Conservation (phyloP, 176 grass and related monocot species). For the Ensete glaucum region DNA sequence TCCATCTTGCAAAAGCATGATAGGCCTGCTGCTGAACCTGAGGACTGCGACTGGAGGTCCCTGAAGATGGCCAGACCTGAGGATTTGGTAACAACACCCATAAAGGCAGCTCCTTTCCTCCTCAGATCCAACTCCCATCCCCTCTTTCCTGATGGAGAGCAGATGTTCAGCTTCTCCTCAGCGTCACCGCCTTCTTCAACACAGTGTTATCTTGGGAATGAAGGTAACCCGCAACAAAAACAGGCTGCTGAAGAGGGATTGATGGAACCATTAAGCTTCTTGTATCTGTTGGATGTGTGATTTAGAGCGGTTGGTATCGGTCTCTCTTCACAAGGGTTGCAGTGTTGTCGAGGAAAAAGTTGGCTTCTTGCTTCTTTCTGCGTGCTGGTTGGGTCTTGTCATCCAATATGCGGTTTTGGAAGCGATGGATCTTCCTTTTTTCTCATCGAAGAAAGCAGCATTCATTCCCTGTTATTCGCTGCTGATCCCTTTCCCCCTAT, state of each 20-base stretch:
- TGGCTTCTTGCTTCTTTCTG: conserved; percentile 24
- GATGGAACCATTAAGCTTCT: neutral
- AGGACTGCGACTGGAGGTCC: conserved; percentile 36
- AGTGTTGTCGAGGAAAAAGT: conserved; percentile 29
- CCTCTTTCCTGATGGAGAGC: conserved; percentile 38
- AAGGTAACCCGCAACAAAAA: neutral
- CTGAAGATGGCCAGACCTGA: conserved; percentile 46
- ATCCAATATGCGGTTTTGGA: neutral
- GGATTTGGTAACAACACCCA: conserved; percentile 27
- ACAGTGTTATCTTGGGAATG: neutral
- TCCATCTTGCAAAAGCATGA: conserved; percentile 64
- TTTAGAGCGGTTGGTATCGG: conserved; percentile 1
- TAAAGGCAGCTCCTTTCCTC: conserved; percentile 46
- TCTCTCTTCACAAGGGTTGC: conserved; percentile 22
- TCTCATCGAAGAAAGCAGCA: neutral
- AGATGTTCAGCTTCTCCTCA: conserved; percentile 68
- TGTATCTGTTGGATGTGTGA: conserved; percentile 21
- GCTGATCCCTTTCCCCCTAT: neutral
- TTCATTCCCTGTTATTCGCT: too few relatives aligned
- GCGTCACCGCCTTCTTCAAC: neutral
- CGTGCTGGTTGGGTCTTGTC: neutral
- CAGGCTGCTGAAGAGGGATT: too few relatives aligned
- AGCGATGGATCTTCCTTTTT: neutral
- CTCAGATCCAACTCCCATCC: conserved; percentile 4
- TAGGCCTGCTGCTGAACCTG: conserved; percentile 29